phyloP scores from a whole-genome alignment of 176 grass and related monocot species.

The Alopecurus myosuroides region DNA sequence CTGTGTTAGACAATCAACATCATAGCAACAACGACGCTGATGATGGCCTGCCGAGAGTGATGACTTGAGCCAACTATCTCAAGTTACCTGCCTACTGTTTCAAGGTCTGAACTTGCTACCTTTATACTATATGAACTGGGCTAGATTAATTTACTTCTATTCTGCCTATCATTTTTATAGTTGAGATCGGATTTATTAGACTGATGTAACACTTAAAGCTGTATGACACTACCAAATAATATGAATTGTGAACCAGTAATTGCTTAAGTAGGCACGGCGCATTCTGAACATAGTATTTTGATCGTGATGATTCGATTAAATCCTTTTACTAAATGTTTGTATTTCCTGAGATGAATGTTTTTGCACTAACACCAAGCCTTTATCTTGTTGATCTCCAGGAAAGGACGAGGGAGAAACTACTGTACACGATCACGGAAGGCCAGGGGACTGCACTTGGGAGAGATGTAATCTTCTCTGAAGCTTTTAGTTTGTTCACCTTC shows the following conservation, averaged over 20 bases:
- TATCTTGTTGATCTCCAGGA: conserved; percentile 38
- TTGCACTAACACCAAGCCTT: background rate
- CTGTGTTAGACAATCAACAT: conserved; percentile 43
- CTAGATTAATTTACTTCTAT: background rate
- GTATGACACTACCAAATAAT: too few relatives aligned
- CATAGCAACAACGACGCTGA: conserved; percentile 62
- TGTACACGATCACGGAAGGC: conserved; percentile 71
- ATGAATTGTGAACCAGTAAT: too few relatives aligned
- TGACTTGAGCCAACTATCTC: conserved; percentile 98
- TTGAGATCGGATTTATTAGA: background rate
- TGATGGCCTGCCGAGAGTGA: conserved; percentile 85
- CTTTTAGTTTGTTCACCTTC: too few relatives aligned
- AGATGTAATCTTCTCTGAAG: too few relatives aligned
- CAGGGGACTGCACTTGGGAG: too few relatives aligned
- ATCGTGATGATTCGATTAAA: background rate
- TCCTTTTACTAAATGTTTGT: background rate
- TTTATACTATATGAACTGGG: background rate
- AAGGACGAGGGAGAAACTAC: conserved; percentile 55
- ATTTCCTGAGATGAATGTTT: background rate
- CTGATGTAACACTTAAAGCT: background rate
- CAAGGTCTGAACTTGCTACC: conserved; percentile 46
- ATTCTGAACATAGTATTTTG: background rate
- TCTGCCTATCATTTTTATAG: background rate
- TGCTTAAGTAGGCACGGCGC: too few relatives aligned
- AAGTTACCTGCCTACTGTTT: conserved; percentile 93